Evolutionary conservation across 1,284 basidiomycete genomes (phyloP).

Genomic region (Melampsora abietis-canadensis): DNA sequence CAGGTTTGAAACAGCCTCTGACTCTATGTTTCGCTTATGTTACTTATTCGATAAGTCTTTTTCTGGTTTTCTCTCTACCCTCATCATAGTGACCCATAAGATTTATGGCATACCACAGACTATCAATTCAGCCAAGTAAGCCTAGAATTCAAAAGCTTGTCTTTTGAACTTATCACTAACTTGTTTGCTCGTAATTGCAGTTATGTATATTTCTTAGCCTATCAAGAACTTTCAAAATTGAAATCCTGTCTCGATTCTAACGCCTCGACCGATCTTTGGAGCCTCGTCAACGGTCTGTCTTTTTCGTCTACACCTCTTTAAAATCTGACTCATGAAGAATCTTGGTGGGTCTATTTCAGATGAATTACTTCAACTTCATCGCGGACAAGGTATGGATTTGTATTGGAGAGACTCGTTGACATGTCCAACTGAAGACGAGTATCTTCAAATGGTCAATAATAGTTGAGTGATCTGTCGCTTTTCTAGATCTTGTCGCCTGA

Average conservation of each 20-base stretch:
- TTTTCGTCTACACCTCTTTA: neutral
- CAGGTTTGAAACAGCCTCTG: conserved; percentile 58
- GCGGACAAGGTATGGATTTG: conserved; percentile 91
- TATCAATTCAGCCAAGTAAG: conserved; percentile 83
- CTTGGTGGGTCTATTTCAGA: conserved; percentile 55
- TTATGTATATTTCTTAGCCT: conserved; percentile 40
- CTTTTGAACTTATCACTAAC: conserved; percentile 61
- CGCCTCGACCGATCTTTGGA: conserved; percentile 22
- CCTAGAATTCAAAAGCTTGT: conserved; percentile 80
- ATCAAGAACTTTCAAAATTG: conserved; percentile 32
- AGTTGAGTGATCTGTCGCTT: conserved; percentile 61
- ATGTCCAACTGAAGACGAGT: conserved; percentile 92
- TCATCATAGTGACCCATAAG: conserved; percentile 73
- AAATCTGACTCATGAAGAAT: neutral
- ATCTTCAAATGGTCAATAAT: conserved; percentile 92
- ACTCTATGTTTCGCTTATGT: neutral
- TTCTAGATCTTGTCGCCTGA: neutral
- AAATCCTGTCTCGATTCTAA: neutral
- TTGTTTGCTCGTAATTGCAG: conserved; percentile 63
- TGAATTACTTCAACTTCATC: conserved; percentile 84
- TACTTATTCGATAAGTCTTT: conserved; percentile 8
- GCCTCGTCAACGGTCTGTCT: conserved; percentile 38
- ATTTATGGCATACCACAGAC: conserved; percentile 95
- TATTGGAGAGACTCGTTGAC: conserved; percentile 87
- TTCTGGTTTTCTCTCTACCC: conserved; percentile 14